A percentile compares a stretch with the other conserved stretches of the same genome.
Conservation (phyloP, 208 protist species). For the Trypanosoma vivax region DNA sequence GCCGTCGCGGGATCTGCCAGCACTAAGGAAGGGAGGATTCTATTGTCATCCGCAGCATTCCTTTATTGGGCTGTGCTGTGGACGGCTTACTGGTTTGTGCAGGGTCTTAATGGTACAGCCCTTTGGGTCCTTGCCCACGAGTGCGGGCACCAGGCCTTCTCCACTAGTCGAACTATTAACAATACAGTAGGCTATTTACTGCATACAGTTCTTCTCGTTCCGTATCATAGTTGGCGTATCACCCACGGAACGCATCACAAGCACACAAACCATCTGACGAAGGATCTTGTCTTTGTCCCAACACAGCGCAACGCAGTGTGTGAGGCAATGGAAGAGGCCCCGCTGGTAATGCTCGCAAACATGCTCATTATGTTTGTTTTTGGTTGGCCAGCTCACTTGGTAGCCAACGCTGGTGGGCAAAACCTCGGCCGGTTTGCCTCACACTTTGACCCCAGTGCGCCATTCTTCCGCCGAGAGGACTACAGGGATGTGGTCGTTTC, state of each 20-base stretch:
- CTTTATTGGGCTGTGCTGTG: conserved; percentile 39
- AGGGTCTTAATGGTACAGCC: conserved; percentile 81
- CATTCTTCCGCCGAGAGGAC: conserved; percentile 76
- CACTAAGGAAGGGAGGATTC: background rate
- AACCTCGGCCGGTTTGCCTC: conserved; percentile 60
- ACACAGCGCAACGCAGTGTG: conserved; percentile 49
- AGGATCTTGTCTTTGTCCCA: conserved; percentile 87
- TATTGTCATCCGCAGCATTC: conserved; percentile 4
- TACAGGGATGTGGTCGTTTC: conserved; percentile 59
- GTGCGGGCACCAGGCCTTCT: conserved; percentile 93
- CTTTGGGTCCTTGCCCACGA: conserved; percentile 94
- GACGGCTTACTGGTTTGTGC: conserved; percentile 74
- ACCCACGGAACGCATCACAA: conserved; percentile 92
- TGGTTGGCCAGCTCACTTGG: conserved; percentile 88
- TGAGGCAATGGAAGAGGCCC: conserved; percentile 65
- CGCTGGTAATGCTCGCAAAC: conserved; percentile 36
- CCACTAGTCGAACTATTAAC: conserved; percentile 62
- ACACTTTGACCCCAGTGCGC: conserved; percentile 81
- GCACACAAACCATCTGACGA: conserved; percentile 91
- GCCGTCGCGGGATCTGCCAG: background rate
- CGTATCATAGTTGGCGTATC: conserved; percentile 92
- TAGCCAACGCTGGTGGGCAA: conserved; percentile 70
- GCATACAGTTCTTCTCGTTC: conserved; percentile 86
- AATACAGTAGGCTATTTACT: conserved; percentile 84
- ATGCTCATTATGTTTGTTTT: conserved; percentile 73